phyloP scores from a whole-genome alignment of 2,329 filamentous ascomycete species.

The Grosmannia clavigera region DNA sequence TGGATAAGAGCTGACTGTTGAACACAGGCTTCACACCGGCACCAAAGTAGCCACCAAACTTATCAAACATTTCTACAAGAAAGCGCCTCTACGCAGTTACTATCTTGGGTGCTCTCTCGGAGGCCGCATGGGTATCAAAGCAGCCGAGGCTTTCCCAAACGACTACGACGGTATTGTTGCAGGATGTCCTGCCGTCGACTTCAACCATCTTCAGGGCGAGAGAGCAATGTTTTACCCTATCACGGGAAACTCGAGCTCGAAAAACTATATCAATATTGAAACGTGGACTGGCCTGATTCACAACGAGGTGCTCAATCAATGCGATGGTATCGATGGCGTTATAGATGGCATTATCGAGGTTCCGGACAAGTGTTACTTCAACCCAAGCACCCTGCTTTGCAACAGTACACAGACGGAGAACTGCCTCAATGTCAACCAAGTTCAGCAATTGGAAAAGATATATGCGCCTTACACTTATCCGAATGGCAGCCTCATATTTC shows the following conservation, averaged over 20 bases:
- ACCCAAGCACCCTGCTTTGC: slow-evolving; percentile 3
- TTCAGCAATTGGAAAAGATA: slow-evolving; percentile 2
- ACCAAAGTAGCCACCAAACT: slow-evolving; percentile 35
- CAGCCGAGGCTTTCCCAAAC: slow-evolving; percentile 37
- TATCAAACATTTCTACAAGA: slow-evolving; percentile 32
- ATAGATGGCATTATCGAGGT: slow-evolving; percentile 7
- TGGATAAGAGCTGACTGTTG: background rate
- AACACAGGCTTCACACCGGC: slow-evolving; percentile 28
- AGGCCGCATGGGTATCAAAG: slow-evolving; percentile 44
- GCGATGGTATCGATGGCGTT: slow-evolving; percentile 8
- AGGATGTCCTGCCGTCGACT: slow-evolving; percentile 28
- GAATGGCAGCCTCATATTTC: slow-evolving; percentile 34
- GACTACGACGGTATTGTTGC: slow-evolving; percentile 48
- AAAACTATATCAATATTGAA: slow-evolving; percentile 1
- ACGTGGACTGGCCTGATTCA: slow-evolving; percentile 6
- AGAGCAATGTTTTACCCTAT: slow-evolving; percentile 31
- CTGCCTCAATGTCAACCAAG: slow-evolving; percentile 4
- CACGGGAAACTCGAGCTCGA: slow-evolving; percentile 17
- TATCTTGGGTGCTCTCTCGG: slow-evolving; percentile 48
- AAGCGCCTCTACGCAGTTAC: slow-evolving; percentile 30
- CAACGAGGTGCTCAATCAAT: slow-evolving; percentile 6
- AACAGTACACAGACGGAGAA: background rate
- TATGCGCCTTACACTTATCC: slow-evolving; percentile 2
- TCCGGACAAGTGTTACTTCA: slow-evolving; percentile 5
- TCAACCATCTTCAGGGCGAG: slow-evolving; percentile 21